phyloP scores from a whole-genome alignment of 2,329 filamentous ascomycete genomes.

The Teratosphaeria pseudoeucalypti region DNA sequence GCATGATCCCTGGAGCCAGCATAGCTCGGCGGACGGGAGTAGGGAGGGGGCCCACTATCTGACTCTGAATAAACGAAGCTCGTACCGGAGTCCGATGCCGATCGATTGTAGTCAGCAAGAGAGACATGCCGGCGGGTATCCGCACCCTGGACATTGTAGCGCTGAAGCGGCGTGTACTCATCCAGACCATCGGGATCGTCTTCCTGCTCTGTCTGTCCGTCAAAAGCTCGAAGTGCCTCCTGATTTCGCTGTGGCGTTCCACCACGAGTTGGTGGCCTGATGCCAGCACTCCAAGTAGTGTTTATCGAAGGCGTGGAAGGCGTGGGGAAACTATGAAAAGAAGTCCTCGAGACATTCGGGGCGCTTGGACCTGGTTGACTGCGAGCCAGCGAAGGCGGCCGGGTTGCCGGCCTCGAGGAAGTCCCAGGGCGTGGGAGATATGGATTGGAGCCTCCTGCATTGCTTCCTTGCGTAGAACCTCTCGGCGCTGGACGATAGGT shows the following conservation, averaged over 20 bases:
- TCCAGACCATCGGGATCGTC: background rate
- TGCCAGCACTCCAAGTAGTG: background rate
- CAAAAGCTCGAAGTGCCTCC: background rate
- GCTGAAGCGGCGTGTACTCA: background rate
- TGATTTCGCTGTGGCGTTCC: background rate
- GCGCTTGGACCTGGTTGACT: background rate
- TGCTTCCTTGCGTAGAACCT: background rate
- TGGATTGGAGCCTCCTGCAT: background rate
- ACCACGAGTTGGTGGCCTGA: background rate
- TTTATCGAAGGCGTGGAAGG: background rate
- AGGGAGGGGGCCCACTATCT: background rate
- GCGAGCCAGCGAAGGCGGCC: background rate
- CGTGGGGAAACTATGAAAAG: background rate
- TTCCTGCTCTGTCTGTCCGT: too few relatives aligned
- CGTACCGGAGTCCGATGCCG: background rate
- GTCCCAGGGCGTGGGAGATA: background rate
- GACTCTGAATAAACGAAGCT: background rate
- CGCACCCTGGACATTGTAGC: background rate
- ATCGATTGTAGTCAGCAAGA: background rate
- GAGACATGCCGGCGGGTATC: background rate
- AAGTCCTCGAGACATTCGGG: background rate
- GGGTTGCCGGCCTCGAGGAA: background rate
- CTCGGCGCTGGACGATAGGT: background rate
- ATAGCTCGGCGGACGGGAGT: background rate
- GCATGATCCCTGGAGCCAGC: background rate